These are phyloP conservation scores for Lonicera japonica DNA, from an alignment of 129 eudicot genomes.

Conservation along the genomic window DNA sequence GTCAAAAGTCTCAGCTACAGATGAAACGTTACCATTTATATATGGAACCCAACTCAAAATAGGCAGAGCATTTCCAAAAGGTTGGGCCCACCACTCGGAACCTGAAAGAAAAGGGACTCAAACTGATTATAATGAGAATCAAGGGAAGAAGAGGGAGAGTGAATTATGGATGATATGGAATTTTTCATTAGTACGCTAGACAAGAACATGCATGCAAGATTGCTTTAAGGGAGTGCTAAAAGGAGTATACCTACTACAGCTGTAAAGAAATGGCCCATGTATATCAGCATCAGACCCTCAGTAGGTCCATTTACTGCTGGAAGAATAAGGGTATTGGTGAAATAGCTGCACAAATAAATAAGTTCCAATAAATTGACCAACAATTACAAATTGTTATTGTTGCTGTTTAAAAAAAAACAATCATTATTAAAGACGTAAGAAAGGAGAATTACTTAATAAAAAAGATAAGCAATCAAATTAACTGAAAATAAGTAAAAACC, in stretches of 20 bases:
- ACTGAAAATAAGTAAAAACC: too few species aligned
- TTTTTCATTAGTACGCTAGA: not conserved
- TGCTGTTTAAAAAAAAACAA: too few species aligned
- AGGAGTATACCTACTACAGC: slow-evolving; percentile 64
- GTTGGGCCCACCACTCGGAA: slow-evolving; percentile 94
- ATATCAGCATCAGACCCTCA: slow-evolving; percentile 94
- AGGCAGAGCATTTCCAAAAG: slow-evolving; percentile 77
- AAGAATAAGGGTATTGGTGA: slow-evolving; percentile 86
- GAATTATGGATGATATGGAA: not conserved
- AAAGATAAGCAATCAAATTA: too few species aligned
- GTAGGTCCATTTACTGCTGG: slow-evolving; percentile 95
- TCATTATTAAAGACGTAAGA: too few species aligned
- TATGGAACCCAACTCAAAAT: slow-evolving; percentile 78
- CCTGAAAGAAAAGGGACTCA: slow-evolving; percentile 33
- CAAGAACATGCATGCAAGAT: not conserved
- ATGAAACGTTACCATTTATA: slow-evolving; percentile 76
- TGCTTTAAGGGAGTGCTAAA: not conserved
- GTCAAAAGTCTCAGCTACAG: slow-evolving; percentile 5
- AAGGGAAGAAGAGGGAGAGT: not conserved
- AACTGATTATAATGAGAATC: not conserved
- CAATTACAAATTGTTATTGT: too few species aligned
- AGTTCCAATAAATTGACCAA: slow-evolving; percentile 6
- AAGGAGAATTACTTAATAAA: too few species aligned
- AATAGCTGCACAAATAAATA: slow-evolving; percentile 52
- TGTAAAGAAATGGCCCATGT: slow-evolving; percentile 64